Conservation (phyloP, 768 basidiomycete species). For the Mrakia gelida region DNA sequence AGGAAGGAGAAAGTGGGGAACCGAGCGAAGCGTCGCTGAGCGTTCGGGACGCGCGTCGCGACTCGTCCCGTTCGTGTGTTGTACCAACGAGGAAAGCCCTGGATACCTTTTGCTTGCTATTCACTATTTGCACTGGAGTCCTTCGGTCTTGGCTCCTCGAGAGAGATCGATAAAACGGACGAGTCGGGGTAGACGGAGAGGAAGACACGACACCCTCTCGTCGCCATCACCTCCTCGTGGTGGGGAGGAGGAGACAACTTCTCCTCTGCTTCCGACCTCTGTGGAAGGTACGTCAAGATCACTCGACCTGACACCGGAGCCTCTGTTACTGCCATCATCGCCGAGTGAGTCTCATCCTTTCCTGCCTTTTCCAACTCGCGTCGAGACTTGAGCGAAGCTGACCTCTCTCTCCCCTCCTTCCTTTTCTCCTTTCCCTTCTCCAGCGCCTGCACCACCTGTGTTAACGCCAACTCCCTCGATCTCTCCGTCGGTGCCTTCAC, state of each 20-base stretch:
- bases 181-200: too few relatives aligned
- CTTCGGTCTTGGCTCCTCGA: too few relatives aligned
- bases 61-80: too few relatives aligned
- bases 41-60: too few relatives aligned
- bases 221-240: constrained; percentile 50
- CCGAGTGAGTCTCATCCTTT: constrained; percentile 36
- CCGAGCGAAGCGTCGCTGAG: too few relatives aligned
- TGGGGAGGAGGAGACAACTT: constrained; percentile 42
- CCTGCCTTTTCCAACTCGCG: not conserved
- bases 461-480: constrained; percentile 52
- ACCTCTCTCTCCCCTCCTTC: not conserved
- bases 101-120: too few relatives aligned
- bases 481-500: constrained; percentile 26
- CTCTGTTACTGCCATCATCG: constrained; percentile 60
- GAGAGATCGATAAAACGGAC: too few relatives aligned
- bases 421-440: not conserved
- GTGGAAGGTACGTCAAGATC: constrained; percentile 63
- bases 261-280: constrained; percentile 44
- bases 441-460: constrained; percentile 72
- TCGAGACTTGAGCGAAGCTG: not conserved
- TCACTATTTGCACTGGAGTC: too few relatives aligned
- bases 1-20: too few relatives aligned
- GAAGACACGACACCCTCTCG: constrained; percentile 49
- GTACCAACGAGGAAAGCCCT: too few relatives aligned
- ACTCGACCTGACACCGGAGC: constrained; percentile 57